Conservation (phyloP, 179 eudicot genomes). For the Pouteria campechiana region DNA sequence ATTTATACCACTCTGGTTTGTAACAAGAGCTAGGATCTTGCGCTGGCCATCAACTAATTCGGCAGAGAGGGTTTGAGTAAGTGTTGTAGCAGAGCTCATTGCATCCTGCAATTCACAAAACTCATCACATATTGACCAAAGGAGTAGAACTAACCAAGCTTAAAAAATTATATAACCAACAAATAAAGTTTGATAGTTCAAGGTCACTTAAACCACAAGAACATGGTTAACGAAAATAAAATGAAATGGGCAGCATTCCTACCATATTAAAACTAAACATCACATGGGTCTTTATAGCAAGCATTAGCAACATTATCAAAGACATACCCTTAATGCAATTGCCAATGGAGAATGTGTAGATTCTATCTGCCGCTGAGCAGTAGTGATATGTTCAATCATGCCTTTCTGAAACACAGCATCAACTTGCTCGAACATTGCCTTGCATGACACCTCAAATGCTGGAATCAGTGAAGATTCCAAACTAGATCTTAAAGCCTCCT, state of each 20-base stretch:
- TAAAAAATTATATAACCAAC: too few relatives aligned
- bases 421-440: slow-evolving; percentile 96
- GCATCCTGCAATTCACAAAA: slow-evolving; percentile 91
- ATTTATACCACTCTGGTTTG: slow-evolving; percentile 45
- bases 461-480: slow-evolving; percentile 74
- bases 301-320: background rate
- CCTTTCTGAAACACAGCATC: slow-evolving; percentile 88
- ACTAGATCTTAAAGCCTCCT: slow-evolving; percentile 75
- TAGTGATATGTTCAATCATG: slow-evolving; percentile 61
- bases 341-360: slow-evolving; percentile 72
- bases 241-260: background rate
- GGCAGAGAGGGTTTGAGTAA: slow-evolving; percentile 57
- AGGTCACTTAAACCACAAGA: background rate
- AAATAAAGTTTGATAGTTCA: background rate
- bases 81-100: slow-evolving; percentile 69
- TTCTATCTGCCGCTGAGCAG: slow-evolving; percentile 66
- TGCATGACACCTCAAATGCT: slow-evolving; percentile 90
- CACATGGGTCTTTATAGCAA: too few relatives aligned
- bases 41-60: slow-evolving; percentile 90
- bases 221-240: slow-evolving; percentile 2
- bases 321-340: slow-evolving; percentile 65
- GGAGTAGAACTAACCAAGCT: too few relatives aligned
- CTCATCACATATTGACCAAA: too few relatives aligned
- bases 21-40: slow-evolving; percentile 71
- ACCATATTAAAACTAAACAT: background rate